A percentile compares a stretch with the other conserved stretches of the same genome.
phyloP scores from a whole-genome alignment of 345 rosid genomes.

The Linum usitatissimum region DNA sequence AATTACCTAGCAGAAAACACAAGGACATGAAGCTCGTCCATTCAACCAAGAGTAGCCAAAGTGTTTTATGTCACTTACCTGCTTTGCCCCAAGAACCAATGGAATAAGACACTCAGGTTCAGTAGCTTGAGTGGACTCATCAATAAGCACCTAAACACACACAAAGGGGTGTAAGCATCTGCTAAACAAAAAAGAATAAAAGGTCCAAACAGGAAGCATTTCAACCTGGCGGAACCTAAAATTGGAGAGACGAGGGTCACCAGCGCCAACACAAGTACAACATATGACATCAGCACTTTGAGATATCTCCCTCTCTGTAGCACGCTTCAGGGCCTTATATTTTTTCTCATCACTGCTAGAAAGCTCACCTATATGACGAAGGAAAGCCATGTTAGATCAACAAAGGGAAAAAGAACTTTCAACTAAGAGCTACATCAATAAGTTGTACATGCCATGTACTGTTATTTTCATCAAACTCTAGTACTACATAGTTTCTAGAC shows the following conservation, averaged over 20 bases:
- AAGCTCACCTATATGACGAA: constrained; percentile 55
- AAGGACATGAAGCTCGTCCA: constrained; percentile 4
- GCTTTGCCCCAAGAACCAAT: constrained; percentile 93
- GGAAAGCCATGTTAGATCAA: neutral
- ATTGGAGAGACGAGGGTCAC: constrained; percentile 92
- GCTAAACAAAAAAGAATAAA: constrained; percentile 1
- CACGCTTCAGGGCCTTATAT: constrained; percentile 91
- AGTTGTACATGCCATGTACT: too few species aligned
- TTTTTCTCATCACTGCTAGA: constrained; percentile 99
- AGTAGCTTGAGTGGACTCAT: constrained; percentile 97
- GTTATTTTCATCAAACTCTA: too few species aligned
- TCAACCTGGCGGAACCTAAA: constrained; percentile 97
- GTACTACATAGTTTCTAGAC: too few species aligned
- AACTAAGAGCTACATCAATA: neutral
- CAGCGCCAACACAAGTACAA: constrained; percentile 99
- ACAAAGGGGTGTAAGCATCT: constrained; percentile 13
- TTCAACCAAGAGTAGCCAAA: neutral
- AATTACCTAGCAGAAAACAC: constrained; percentile 47
- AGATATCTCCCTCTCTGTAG: constrained; percentile 92
- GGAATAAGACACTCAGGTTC: constrained; percentile 99
- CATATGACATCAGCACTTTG: constrained; percentile 99
- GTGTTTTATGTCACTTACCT: constrained; percentile 36
- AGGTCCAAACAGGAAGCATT: neutral
- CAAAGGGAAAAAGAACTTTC: neutral
- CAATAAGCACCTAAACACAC: constrained; percentile 76